These are phyloP conservation scores for Plasmodiophora brassicae DNA, from an alignment of 208 protist genomes.

Conservation along the genomic window DNA sequence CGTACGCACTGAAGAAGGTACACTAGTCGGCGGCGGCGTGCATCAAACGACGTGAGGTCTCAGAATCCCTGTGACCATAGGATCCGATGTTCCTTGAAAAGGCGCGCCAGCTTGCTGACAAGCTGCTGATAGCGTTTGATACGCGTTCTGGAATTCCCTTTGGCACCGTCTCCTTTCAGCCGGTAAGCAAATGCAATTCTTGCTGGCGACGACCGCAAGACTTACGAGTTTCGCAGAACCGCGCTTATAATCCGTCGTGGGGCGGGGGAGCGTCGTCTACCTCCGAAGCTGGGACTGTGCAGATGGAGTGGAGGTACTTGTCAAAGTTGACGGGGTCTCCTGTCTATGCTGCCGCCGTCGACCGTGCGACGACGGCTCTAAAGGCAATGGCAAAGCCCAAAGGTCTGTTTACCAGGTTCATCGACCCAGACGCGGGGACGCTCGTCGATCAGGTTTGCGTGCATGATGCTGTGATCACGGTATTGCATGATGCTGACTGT, in stretches of 20 bases:
- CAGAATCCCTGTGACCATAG: not conserved
- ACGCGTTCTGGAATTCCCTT: not conserved
- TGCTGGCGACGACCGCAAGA: too few relatives aligned
- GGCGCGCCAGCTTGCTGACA: constrained; percentile 46
- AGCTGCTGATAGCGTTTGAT: constrained; percentile 58
- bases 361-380: not conserved
- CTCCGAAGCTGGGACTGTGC: not conserved
- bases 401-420: not conserved
- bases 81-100: constrained; percentile 46
- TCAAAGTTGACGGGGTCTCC: not conserved
- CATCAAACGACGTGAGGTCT: not conserved
- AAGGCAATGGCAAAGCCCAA: not conserved
- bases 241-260: not conserved
- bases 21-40: too few relatives aligned
- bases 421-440: not conserved
- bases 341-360: constrained; percentile 35
- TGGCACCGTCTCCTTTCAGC: constrained; percentile 23
- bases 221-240: too few relatives aligned
- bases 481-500: too few relatives aligned
- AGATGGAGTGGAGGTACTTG: constrained; percentile 9
- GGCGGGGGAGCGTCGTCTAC: not conserved
- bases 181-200: constrained; percentile 32
- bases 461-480: too few relatives aligned
- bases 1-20: constrained; percentile 57
- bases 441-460: not conserved